A percentile compares a stretch with the other conserved stretches of the same genome.
These are phyloP conservation scores for Gautieria morchelliformis DNA, from an alignment of 768 basidiomycete genomes.

Conservation along the genomic window DNA sequence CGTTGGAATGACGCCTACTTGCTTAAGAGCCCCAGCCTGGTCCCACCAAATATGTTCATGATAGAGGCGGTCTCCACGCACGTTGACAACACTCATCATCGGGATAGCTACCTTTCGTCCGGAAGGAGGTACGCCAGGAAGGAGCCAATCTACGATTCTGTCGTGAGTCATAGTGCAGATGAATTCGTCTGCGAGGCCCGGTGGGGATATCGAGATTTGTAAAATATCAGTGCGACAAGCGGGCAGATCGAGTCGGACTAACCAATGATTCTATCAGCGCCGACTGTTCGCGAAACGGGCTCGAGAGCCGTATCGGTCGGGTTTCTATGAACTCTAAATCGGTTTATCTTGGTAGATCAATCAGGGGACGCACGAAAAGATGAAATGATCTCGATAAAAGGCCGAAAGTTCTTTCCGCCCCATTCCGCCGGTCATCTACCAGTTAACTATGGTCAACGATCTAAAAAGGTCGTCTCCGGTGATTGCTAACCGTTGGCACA, in stretches of 20 bases:
- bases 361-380: conserved; percentile 32
- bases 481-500: conserved; percentile 36
- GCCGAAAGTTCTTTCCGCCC: conserved; percentile 38
- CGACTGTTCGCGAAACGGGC: conserved; percentile 41
- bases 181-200: conserved; percentile 34
- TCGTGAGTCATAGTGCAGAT: conserved; percentile 24
- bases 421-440: conserved; percentile 46
- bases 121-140: conserved; percentile 45
- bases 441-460: not conserved
- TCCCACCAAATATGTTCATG: conserved; percentile 25
- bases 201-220: not conserved
- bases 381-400: conserved; percentile 50
- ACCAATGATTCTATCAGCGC: conserved; percentile 43
- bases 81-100: conserved; percentile 46
- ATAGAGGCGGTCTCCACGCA: conserved; percentile 27
- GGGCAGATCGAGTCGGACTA: conserved; percentile 8
- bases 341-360: not conserved
- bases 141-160: conserved; percentile 27
- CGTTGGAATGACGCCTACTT: conserved; percentile 18
- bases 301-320: conserved; percentile 36
- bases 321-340: conserved; percentile 25
- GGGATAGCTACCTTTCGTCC: conserved; percentile 40
- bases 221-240: not conserved
- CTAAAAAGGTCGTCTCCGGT: not conserved
- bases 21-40: conserved; percentile 18